Base-by-base conservation (phyloP, 768 basidiomycete species). In the Chalciporus sphaerocephalus region DNA sequence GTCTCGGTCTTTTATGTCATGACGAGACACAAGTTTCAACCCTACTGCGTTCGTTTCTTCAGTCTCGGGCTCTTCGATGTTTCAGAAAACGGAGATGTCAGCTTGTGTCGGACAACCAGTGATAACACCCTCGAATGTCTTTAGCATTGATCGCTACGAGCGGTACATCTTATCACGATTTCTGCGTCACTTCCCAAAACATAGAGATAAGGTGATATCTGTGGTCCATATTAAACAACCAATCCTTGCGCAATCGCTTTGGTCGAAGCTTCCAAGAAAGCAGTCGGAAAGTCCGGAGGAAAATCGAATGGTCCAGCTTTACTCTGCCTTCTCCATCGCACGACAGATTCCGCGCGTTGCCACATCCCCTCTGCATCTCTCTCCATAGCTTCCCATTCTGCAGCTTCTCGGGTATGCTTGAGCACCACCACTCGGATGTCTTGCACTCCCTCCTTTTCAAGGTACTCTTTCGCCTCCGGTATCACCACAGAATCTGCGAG, bases 361-460 rank as follows among this genome's bases (percentile, higher is more conserved):
- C 57, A 58, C 42, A 54, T 51, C 3, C 44, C 41, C 44, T 23
- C 24, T 2, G 34, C 21, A 7, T 42, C 55, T 25, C 34, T 38
- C 16, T 47, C 20, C 42, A 56, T 46, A 18, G 5, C 12, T 25
- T 46, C 48, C 56, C 55, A 54, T 24, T 58, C 52, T 20, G 46
- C 51, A 3, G 16, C 23, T 4, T 59, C 51, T 9, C 46, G 30
- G 3, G 38, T 24, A 11, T 58, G 53, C 36, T 24, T 18, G 8
- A 56, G 32, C 4, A 59, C 50, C 6, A 56, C 57, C 21, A 56
- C 51, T 5, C 54, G 47, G 2, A 16, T 20, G 12, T 52, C 56
- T 15, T 17, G 21, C 9, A 59, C 12, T 25, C 24, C 42, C 13
- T 51, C 41, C 30, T 20, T 49, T 30, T 53, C 45, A 0, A 59